Conservation (phyloP, 345 rosid species). For the Gynandropsis gynandra region DNA sequence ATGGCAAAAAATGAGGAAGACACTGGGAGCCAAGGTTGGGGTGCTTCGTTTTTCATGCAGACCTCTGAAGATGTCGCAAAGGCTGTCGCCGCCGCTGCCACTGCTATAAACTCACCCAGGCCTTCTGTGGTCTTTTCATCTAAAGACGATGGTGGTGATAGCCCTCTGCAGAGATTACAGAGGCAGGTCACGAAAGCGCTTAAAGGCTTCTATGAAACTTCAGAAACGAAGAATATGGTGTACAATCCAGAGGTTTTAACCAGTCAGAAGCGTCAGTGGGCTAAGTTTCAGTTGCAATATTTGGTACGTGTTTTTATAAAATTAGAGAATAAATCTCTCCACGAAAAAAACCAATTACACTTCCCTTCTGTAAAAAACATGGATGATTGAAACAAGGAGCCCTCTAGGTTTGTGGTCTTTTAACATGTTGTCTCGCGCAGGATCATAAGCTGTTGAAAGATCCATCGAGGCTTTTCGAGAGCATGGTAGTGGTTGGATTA, state of each 20-base stretch:
- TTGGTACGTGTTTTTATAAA: slow-evolving; percentile 42
- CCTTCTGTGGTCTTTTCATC: slow-evolving; percentile 83
- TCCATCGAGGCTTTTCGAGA: slow-evolving; percentile 84
- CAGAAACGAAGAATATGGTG: slow-evolving; percentile 40
- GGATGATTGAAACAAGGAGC: slow-evolving; percentile 14
- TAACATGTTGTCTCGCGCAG: slow-evolving; percentile 34
- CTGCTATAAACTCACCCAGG: slow-evolving; percentile 59
- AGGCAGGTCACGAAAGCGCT: slow-evolving; percentile 58
- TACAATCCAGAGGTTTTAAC: slow-evolving; percentile 95
- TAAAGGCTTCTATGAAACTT: slow-evolving; percentile 60
- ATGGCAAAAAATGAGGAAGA: slow-evolving; percentile 65
- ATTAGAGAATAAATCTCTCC: not conserved
- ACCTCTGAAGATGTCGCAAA: slow-evolving; percentile 73
- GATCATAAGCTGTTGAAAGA: slow-evolving; percentile 73
- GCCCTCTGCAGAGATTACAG: slow-evolving; percentile 67
- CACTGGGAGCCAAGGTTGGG: slow-evolving; percentile 76
- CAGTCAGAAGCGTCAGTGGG: slow-evolving; percentile 96
- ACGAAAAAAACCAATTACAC: slow-evolving; percentile 1
- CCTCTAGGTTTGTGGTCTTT: not conserved
- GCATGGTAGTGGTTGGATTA: slow-evolving; percentile 93
- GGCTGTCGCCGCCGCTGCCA: slow-evolving; percentile 82
- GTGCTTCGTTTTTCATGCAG: slow-evolving; percentile 57
- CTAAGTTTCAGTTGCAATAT: slow-evolving; percentile 71
- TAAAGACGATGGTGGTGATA: slow-evolving; percentile 49
- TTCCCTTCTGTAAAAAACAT: slow-evolving; percentile 2